Evolutionary conservation across 805 yeast species (phyloP), one percentile per base, ranked within the genome.

Genomic region (Ogataea glucozyma): DNA sequence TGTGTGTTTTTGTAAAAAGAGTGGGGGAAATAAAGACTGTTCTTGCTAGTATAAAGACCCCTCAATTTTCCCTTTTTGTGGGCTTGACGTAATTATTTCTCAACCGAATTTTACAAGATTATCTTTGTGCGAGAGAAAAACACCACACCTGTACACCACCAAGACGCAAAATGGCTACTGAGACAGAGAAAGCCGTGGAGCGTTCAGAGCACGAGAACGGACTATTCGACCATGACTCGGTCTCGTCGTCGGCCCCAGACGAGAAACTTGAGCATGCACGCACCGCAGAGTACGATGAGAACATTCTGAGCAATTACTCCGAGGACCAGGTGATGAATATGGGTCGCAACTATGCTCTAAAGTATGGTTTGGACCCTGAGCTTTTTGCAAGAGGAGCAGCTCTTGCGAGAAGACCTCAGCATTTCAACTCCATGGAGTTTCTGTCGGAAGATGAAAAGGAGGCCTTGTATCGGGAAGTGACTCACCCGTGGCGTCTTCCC

Each of bases 381-480:
- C 64, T 82, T 35, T 81, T 83, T 59, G 81, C 78, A 11, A 69
- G 70, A 34, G 88, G 78, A 16, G 89, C 88, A 1, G 85, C 85
- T 5, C 62, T 83, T 36, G 87, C 89, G 3, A 69, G 88, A 58
- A 60, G 67, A 31, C 88, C 88, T 4, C 53, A 49, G n/a, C 76
- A 70, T 3, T 83, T 70, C 63, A 78, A 78, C 56, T 69, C 78
- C 22, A 79, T 81, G 86, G 58, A 61, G 1, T 75, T 78, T 50
- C 58, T 83, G 30, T 34, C 67, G 3, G 82, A 76, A 48, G 79
- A 74, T 1, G 87, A 83, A 53, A 79, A 79, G 51, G 53, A 63
- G 19, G 72, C 70, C 0, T 66, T 81, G 26, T 60, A 74, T 49
- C 60, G 61, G 38, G 89, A 75, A 46, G 55, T 54, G 19, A 61